Evolutionary conservation across 148 eudicot genomes (phyloP), one percentile per base, ranked within the genome.

Genomic region (Hydrangea macrophylla): DNA sequence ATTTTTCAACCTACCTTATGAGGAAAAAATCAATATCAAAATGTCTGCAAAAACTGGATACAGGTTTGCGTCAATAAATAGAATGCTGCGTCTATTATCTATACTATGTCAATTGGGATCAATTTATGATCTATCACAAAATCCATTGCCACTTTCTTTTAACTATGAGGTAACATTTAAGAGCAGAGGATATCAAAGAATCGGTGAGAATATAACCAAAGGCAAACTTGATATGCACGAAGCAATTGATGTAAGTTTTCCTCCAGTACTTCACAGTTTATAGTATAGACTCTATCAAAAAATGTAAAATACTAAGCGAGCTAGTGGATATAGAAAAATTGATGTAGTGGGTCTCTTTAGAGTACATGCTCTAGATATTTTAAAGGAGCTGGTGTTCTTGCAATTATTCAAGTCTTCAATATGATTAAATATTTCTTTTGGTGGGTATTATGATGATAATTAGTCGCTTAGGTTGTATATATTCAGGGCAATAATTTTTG

Each of bases 181-280:
- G 23, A 77, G 82, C 88, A 94, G 98, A 56, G 98, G 98, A 42
- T 94, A 94, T 79, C 98, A 94, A 76, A 83, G 80, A 56, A 80
- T 94, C 36, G 92, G 98, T 23, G 89, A 88, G 62, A 94, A 94
- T 63, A 44, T 93, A 70, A 94, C 98, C 58, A 88, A 86, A 85
- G 97, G 98, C 39, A 72, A 77, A 39, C 97, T 97, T 65, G 98
- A 94, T 75, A 83, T 65, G 80, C 98, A 94, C 42, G 97, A 94
- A 77, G 98, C 98, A 63, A 94, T 94, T 72, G 98, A 94, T 79
- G 98, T 94, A 81, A 58, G 90, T 75, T 72, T 67, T 12, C n/a
- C 71, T 33, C 60, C 68, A 30, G 28, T 74, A 31, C 45, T 63
- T 58, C 55, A 7, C 20, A 50, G 26, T 25, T 81, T 39, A 12